Percentiles rank a stretch among this genome's conserved stretches.
phyloP scores from a whole-genome alignment of 2,329 filamentous ascomycete species.

The Colletotrichum limetticola region DNA sequence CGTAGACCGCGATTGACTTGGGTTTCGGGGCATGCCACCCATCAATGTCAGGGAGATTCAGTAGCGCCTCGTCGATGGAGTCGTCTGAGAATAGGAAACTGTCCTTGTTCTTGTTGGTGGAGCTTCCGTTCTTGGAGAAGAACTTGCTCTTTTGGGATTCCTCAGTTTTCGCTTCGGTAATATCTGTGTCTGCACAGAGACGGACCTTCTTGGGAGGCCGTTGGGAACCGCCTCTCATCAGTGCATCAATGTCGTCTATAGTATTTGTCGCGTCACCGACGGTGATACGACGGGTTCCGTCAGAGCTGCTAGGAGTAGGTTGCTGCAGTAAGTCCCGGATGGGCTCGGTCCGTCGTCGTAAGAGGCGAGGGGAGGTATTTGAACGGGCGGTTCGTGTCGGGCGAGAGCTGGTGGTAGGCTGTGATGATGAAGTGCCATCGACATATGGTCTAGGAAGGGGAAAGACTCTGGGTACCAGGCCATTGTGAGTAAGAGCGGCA shows the following conservation, averaged over 20 bases:
- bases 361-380: conserved; percentile 50
- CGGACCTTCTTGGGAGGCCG: conserved; percentile 68
- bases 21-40: conserved; percentile 55
- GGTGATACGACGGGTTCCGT: conserved; percentile 19
- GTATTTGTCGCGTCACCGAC: conserved; percentile 10
- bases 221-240: conserved; percentile 29
- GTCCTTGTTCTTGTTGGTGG: conserved; percentile 47
- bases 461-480: conserved; percentile 65
- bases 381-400: conserved; percentile 37
- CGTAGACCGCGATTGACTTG: conserved; percentile 56
- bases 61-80: conserved; percentile 65
- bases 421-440: conserved; percentile 42
- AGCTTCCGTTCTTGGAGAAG: conserved; percentile 51
- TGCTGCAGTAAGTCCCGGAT: conserved; percentile 54
- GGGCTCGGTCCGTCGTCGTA: conserved; percentile 65
- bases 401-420: conserved; percentile 37
- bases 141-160: conserved; percentile 64
- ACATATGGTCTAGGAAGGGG: conserved; percentile 69
- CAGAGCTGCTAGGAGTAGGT: conserved; percentile 8
- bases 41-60: conserved; percentile 62
- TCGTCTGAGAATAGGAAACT: conserved; percentile 65
- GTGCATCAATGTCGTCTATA: conserved; percentile 31
- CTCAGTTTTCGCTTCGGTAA: conserved; percentile 42
- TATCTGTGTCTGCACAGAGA: conserved; percentile 57
- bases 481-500: conserved; percentile 60